Percentiles rank a stretch among this genome's conserved stretches.
phyloP scores from a whole-genome alignment of 306 rosid genomes.

The Fagus sylvatica region DNA sequence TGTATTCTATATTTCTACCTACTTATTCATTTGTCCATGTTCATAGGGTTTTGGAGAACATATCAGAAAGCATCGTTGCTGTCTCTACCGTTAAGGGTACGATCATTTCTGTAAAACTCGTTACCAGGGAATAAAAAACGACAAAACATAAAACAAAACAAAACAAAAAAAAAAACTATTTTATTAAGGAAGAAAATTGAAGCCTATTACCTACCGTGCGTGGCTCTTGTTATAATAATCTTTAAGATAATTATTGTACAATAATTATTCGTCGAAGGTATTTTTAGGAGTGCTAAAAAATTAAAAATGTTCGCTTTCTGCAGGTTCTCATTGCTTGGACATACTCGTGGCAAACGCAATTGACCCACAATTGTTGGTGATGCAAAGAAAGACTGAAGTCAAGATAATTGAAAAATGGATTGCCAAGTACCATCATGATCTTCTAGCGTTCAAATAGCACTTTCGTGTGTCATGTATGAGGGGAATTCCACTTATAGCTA shows the following conservation, averaged over 20 bases:
- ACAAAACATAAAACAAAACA: not conserved
- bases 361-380: constrained; percentile 52
- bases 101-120: not conserved
- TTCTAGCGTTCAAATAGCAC: constrained; percentile 15
- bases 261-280: not conserved
- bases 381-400: constrained; percentile 39
- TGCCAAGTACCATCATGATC: constrained; percentile 36
- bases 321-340: constrained; percentile 64
- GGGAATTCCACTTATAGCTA: not conserved
- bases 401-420: constrained; percentile 47
- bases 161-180: too few species aligned
- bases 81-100: constrained; percentile 53
- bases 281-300: too few species aligned
- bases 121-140: not conserved
- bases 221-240: too few species aligned
- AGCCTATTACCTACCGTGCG: too few species aligned
- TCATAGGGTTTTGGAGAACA: constrained; percentile 60
- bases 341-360: constrained; percentile 19
- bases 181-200: too few species aligned
- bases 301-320: not conserved
- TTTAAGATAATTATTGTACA: not conserved
- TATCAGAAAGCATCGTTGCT: constrained; percentile 55
- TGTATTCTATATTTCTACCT: not conserved
- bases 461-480: not conserved
- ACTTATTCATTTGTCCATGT: not conserved